Base-by-base conservation (phyloP, 1,139 yeast genomes). In the Zygosaccharomyces pseudobailii region DNA sequence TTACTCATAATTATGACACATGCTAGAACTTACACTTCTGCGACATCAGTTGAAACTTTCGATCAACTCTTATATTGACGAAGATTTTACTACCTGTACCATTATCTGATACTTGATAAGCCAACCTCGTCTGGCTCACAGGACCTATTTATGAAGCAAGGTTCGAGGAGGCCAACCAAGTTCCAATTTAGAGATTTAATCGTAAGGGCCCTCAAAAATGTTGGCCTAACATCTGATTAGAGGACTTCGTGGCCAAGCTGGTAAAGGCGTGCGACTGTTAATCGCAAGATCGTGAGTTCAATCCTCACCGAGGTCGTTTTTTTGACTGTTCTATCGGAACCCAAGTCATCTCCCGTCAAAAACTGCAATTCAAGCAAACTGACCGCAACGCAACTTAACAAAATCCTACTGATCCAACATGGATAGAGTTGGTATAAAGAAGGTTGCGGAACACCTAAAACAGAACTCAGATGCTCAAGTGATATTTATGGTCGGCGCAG, bases 401-500 rank as follows among this genome's bases (percentile, higher is more conserved):
- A 13, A 22, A 6, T 9, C n/a, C n/a, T 9, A 6, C 25, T 21
- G 31, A 36, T 39, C n/a, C n/a, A 45, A 13, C 7, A 48, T 42
- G 47, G 48, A 40, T 22, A 40, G 24, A 3, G 36, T 45, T 13
- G 32, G 42, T 8, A 47, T 63, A 20, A 44, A 51, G 17, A 45
- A 36, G 6, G 44, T 64, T 1, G 61, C 63, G 0, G 41, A 49
- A 3, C 56, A 50, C 36, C 24, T 63, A 2, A 51, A 59, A 13
- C 52, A 54, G 20, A 37, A 59, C 10, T 61, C 62, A 1, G 54
- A 61, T 9, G 50, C 63, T 0, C 61, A 68, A 45, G 64, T 70
- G 6, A 61, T 71, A 7, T 67, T 71, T 48, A 59, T 70, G 69
- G 84, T 82, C 10, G 97, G 97, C 1, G 98, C 98, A 0, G 98